Base-by-base conservation (phyloP, 768 basidiomycete genomes). In the Rhodotorula taiwanensis region DNA sequence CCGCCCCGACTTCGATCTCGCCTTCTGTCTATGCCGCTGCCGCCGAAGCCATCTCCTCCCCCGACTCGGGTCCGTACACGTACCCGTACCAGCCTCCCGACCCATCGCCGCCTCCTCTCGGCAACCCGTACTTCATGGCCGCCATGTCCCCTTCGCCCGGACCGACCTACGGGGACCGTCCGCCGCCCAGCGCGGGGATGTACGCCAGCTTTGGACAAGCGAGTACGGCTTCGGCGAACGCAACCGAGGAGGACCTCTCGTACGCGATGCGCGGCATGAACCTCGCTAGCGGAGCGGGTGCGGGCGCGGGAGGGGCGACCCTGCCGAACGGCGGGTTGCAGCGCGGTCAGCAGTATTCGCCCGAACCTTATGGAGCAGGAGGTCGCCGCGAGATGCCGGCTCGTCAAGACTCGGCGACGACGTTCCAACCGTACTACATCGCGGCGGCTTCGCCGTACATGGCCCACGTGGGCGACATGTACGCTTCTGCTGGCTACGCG, bases 81-180 rank as follows among this genome's bases (percentile, higher is more conserved):
- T 66, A 61, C 51, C 55, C 59, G 1, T 61, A n/a, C 59, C 64
- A 66, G 52, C 64, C 64, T 28, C 64, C 64, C 41, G 64, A 61
- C 30, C 64, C 62, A 4, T 59, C 62, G 20, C 62, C 59, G 18
- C 58, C 67, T 10, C 62, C 55, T 16, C 67, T 60, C 62, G 59
- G 53, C 21, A 52, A 54, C 33, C 62, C 58, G 36, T 58, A 59
- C 59, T 61, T 60, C 36, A 39, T 31, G 23, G 23, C n/a, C 58
- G 25, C 49, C 18, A 52, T 60, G 55, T 58, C 58, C 14, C 58
- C 58, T 5, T 43, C 50, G 25, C 55, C 52, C 25, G 34, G 27
- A 30, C 34, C 42, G 27, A 33, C 13, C 43, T 8, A 44, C 16
- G 11, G 11, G 43, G 44, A n/a, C 23, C 21, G 44, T n/a, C n/a